Evolutionary conservation across 805 yeast genomes (phyloP), one percentile per base, ranked within the genome.

Genomic region (Candida stauntonica): DNA sequence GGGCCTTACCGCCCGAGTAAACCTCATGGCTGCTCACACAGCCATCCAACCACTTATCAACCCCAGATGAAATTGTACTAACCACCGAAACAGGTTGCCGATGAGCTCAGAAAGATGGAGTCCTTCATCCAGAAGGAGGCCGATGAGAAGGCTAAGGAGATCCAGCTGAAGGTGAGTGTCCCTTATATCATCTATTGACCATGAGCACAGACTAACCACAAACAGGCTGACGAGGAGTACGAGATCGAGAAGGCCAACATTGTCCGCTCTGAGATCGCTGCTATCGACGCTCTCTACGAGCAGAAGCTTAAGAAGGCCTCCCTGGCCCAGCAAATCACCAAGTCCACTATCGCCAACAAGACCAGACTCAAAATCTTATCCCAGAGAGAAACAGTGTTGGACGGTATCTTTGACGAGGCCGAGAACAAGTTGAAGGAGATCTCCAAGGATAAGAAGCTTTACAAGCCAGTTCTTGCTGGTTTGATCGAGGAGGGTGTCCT

Each of bases 101-200:
- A 87, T 54, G 99, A 93, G 72, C 85, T 93, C 66, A 81, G 81
- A 63, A 93, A 93, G 73, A 93, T 93, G 97, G 95, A 91, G 63
- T 89, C 94, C 61, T 93, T 93, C 80, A 93, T 93, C 76, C 86
- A 84, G 69, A 93, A 91, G 77, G 99, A 93, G 70, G 99, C 99
- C 28, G 95, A 89, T 58, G 99, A 93, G 66, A 93, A 93, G 70
- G 96, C 98, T 51, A 86, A 86, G 63, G 99, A 93, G 67, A 88
- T 93, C 60, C 81, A 75, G 62, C 73, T 93, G 57, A 94, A 93
- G 72, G 68, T 63, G 38, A 15, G 64, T 48, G 13, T 16, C 31
- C 5, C 12, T 18, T n/a, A 13, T 19, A 7, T 12, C 13, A 7
- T 2, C 15, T 19, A 9, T 14, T n/a, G 17, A 26, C 15, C 7